phyloP scores from a whole-genome alignment of 1,284 basidiomycete species.

The Vanrija sp. region DNA sequence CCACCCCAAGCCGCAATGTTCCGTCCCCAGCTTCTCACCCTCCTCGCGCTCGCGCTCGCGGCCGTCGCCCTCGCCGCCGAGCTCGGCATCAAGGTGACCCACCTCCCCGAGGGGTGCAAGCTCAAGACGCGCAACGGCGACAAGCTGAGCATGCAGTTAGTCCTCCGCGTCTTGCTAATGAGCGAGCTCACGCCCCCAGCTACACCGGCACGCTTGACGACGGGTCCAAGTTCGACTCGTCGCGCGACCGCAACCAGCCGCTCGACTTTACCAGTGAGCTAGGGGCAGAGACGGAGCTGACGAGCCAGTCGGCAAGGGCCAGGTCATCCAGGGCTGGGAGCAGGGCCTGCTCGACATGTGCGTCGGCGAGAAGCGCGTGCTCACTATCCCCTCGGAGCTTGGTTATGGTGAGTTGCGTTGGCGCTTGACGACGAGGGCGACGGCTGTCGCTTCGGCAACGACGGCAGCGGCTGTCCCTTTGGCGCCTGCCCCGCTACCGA shows the following conservation, averaged over 20 bases:
- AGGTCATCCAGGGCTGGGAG: slow-evolving; percentile 54
- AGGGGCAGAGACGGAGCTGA: neutral
- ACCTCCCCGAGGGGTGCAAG: slow-evolving; percentile 51
- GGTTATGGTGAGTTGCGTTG: slow-evolving; percentile 72
- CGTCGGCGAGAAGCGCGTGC: slow-evolving; percentile 80
- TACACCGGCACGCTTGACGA: slow-evolving; percentile 54
- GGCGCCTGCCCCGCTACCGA: no score
- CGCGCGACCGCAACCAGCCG: slow-evolving; percentile 53
- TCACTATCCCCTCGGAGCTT: slow-evolving; percentile 72
- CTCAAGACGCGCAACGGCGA: slow-evolving; percentile 53
- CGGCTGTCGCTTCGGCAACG: no score
- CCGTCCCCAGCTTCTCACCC: slow-evolving; percentile 4
- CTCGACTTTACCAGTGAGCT: slow-evolving; percentile 52
- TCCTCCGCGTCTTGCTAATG: neutral
- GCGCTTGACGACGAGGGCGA: no score
- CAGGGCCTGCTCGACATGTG: slow-evolving; percentile 67
- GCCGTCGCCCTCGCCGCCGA: slow-evolving; percentile 9
- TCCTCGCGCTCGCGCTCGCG: slow-evolving; percentile 11
- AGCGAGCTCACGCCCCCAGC: slow-evolving; percentile 22
- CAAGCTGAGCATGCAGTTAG: slow-evolving; percentile 51
- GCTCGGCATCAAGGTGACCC: slow-evolving; percentile 45
- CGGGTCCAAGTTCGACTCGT: slow-evolving; percentile 56
- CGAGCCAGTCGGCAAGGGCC: slow-evolving; percentile 52
- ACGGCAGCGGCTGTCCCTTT: no score
- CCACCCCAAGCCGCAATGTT: slow-evolving; percentile 1